These are phyloP conservation scores for Rhizophora mangle DNA, from an alignment of 345 rosid genomes.

Conservation along the genomic window DNA sequence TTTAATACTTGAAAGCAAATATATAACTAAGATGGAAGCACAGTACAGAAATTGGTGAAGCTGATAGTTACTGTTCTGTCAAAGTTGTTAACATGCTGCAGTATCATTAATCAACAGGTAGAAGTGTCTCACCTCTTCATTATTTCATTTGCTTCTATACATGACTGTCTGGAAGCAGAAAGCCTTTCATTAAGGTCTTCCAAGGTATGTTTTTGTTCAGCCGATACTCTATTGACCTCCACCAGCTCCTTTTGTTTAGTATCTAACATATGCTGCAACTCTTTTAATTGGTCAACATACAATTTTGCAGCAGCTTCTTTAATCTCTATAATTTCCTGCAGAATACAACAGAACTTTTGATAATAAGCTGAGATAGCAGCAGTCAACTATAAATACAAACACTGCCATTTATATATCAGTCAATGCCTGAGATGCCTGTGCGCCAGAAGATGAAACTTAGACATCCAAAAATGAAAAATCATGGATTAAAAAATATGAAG, in stretches of 20 bases:
- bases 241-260: conserved; percentile 55
- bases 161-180: conserved; percentile 73
- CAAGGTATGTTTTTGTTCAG: conserved; percentile 71
- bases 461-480: background rate
- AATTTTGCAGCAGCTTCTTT: conserved; percentile 58
- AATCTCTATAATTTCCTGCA: conserved; percentile 65
- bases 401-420: background rate
- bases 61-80: too few relatives aligned
- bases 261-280: conserved; percentile 47
- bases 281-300: conserved; percentile 49
- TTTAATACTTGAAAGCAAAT: too few relatives aligned
- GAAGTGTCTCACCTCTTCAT: conserved; percentile 52
- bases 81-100: too few relatives aligned
- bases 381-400: background rate
- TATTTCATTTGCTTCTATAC: conserved; percentile 80
- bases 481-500: background rate
- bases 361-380: conserved; percentile 2
- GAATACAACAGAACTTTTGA: conserved; percentile 11
- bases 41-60: too few relatives aligned
- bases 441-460: background rate
- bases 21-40: too few relatives aligned
- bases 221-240: conserved; percentile 52
- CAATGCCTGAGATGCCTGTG: background rate
- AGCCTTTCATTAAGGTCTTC: conserved; percentile 85
- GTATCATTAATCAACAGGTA: background rate